A percentile compares a stretch with the other conserved stretches of the same genome.
phyloP scores from a whole-genome alignment of 2,329 filamentous ascomycete genomes.

The Nannizziopsis barbatae region DNA sequence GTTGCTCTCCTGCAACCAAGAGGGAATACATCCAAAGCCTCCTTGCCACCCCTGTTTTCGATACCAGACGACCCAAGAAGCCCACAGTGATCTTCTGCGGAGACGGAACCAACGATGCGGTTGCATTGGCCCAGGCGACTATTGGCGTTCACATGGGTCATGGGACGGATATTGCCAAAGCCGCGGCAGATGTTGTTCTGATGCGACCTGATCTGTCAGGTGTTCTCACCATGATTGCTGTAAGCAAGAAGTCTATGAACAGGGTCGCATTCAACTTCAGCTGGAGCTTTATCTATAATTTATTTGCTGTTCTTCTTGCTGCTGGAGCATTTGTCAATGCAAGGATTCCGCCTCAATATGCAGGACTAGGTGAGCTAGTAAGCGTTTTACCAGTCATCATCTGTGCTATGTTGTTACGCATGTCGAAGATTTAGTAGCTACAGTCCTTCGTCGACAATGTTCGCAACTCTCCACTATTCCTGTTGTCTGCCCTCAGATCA shows the following conservation, averaged over 20 bases:
- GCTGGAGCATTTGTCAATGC: slow-evolving; percentile 52
- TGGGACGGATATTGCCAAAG: slow-evolving; percentile 52
- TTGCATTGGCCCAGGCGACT: slow-evolving; percentile 57
- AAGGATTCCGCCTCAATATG: slow-evolving; percentile 51
- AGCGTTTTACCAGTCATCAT: slow-evolving; percentile 59
- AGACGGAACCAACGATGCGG: slow-evolving; percentile 68
- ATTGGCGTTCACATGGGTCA: slow-evolving; percentile 59
- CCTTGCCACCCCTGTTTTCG: slow-evolving; percentile 1
- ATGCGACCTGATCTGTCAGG: slow-evolving; percentile 47
- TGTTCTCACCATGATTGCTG: slow-evolving; percentile 47
- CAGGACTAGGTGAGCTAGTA: slow-evolving; percentile 59
- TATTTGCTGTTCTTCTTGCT: slow-evolving; percentile 54
- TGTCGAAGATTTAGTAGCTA: slow-evolving; percentile 15
- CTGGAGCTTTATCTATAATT: slow-evolving; percentile 60
- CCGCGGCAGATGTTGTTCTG: slow-evolving; percentile 58
- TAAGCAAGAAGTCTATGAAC: slow-evolving; percentile 35
- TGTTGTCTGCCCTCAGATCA: no score
- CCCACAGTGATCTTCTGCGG: slow-evolving; percentile 55
- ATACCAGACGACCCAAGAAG: not conserved
- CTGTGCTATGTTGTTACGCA: slow-evolving; percentile 39
- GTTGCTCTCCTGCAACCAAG: slow-evolving; percentile 45
- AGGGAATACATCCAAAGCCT: slow-evolving; percentile 40
- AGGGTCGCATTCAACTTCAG: slow-evolving; percentile 57
- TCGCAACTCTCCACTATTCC: no score
- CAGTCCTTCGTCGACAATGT: no score